Percentiles rank a stretch among this genome's conserved stretches.
These are phyloP conservation scores for Babjeviella inositovora DNA, from an alignment of 805 yeast genomes.

Conservation along the genomic window DNA sequence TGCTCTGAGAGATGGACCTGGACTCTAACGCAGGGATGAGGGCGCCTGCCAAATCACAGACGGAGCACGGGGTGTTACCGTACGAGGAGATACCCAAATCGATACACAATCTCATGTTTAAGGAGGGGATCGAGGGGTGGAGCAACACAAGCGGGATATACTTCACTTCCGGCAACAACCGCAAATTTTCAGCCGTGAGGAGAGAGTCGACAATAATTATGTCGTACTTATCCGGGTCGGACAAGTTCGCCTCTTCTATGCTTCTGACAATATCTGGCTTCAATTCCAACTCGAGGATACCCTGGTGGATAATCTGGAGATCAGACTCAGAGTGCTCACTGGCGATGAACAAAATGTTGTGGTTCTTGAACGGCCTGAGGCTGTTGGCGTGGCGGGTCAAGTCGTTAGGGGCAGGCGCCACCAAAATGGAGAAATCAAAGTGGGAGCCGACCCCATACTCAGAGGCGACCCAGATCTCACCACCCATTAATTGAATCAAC, in stretches of 20 bases:
- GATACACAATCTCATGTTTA: slow-evolving; percentile 68
- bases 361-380: slow-evolving; percentile 55
- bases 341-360: slow-evolving; percentile 54
- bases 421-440: slow-evolving; percentile 67
- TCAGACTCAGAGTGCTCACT: slow-evolving; percentile 40
- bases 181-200: slow-evolving; percentile 53
- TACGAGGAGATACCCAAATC: slow-evolving; percentile 79
- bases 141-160: slow-evolving; percentile 72
- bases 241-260: slow-evolving; percentile 38
- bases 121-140: slow-evolving; percentile 59
- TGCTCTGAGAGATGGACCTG: slow-evolving; percentile 62
- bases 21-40: slow-evolving; percentile 77
- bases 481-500: slow-evolving; percentile 82
- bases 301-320: slow-evolving; percentile 29
- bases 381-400: slow-evolving; percentile 51
- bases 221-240: slow-evolving; percentile 49
- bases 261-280: slow-evolving; percentile 43
- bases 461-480: slow-evolving; percentile 84
- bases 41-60: slow-evolving; percentile 68
- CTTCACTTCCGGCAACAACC: slow-evolving; percentile 62
- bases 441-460: slow-evolving; percentile 69
- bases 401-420: slow-evolving; percentile 53
- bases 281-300: slow-evolving; percentile 38
- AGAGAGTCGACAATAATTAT: slow-evolving; percentile 72
- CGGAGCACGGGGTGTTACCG: slow-evolving; percentile 79